A percentile compares a stretch with the other conserved stretches of the same genome.
Evolutionary conservation across 2,329 filamentous ascomycete genomes (phyloP).

Genomic region (Microsporum audouinii): DNA sequence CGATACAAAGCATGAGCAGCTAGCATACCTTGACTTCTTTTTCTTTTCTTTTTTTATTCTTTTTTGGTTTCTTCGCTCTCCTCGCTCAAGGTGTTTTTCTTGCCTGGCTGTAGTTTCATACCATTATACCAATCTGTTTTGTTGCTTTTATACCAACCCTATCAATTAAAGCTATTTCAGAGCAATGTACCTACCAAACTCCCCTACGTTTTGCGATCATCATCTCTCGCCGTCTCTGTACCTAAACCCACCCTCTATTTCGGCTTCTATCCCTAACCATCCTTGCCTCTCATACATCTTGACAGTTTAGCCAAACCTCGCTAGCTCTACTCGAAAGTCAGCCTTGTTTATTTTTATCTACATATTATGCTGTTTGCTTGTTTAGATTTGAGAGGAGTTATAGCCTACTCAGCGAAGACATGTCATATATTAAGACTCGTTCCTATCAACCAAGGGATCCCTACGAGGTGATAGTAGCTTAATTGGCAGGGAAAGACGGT

Average conservation of each 20-base stretch:
- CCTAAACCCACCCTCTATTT: background rate
- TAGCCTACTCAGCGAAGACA: background rate
- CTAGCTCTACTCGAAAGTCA: background rate
- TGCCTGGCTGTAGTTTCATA: slow-evolving; percentile 5
- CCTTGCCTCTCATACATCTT: background rate
- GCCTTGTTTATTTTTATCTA: background rate
- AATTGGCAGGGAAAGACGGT: background rate
- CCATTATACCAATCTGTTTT: slow-evolving; percentile 7
- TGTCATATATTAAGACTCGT: background rate
- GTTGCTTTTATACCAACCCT: background rate
- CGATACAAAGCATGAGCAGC: background rate
- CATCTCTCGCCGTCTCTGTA: background rate
- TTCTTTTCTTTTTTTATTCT: background rate
- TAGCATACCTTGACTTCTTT: background rate
- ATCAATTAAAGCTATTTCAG: background rate
- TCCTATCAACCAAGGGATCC: background rate
- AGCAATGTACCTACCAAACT: background rate
- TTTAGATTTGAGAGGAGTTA: background rate
- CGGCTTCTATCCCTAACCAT: background rate
- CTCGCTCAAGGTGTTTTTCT: background rate
- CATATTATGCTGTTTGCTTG: background rate
- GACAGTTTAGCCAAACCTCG: background rate
- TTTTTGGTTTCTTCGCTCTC: background rate
- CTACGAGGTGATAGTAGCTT: background rate
- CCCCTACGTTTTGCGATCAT: background rate